Evolutionary conservation across 163 green algal genomes (phyloP), one percentile per base, ranked within the genome.

Genomic region (Chlorella variabilis): DNA sequence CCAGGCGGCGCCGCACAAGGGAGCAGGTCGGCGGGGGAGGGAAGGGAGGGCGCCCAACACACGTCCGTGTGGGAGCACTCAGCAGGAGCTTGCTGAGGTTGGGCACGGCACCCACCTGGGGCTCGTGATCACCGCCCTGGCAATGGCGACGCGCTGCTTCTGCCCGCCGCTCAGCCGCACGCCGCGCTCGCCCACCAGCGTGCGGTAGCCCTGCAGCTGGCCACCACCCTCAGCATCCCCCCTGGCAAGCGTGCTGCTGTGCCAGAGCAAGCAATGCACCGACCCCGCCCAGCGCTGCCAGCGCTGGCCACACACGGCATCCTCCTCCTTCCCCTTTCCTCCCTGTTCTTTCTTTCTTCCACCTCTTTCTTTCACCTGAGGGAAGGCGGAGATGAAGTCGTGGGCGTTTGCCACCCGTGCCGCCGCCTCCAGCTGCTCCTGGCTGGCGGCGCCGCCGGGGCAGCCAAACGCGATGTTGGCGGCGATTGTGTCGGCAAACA

Each of bases 131-230:
- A 94, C 66, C 1, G 90, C 90, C 38, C 90, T 66, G 0, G 90
- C 90, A n/a, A 94, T 92, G 62, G 90, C 91, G 23, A 93, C 83
- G 9, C 91, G 82, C 82, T 94, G 91, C 75, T 91, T 92, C 79
- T 94, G 91, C 25, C 91, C 91, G 33, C 91, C 91, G 36, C 71
- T 91, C 81, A 98, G 88, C 81, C 90, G 85, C 77, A 96, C 83
- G 21, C 94, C 95, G 45, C 92, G 87, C 83, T 98, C 93, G 20
- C 94, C 94, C 41, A 93, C 91, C 42, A 90, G 68, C 42, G 89
- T 89, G 63, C 78, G 62, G 80, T 85, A 91, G 15, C 73, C 65
- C 51, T 95, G 66, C 23, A 31, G 34, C 8, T 41, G 29, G 23
- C 21, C 6, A 31, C 21, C n/a, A n/a, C n/a, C n/a, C n/a, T n/a